These are phyloP conservation scores for Lipomyces japonicus DNA, from an alignment of 805 yeast species.

Conservation along the genomic window DNA sequence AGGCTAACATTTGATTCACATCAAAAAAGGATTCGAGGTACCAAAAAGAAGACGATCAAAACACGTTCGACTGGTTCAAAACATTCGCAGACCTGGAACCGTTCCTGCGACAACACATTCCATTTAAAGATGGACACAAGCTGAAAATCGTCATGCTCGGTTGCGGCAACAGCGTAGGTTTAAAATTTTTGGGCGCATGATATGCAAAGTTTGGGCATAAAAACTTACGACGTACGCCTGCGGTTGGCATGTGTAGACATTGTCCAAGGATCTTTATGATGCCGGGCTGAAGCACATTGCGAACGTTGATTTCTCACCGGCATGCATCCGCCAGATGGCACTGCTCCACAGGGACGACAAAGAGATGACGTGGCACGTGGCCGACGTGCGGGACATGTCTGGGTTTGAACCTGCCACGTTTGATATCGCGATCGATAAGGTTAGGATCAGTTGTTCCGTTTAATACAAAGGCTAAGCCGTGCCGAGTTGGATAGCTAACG, in stretches of 20 bases:
- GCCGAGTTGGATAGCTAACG: neutral
- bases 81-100: conserved; percentile 28
- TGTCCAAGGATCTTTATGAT: conserved; percentile 31
- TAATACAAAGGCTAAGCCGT: neutral
- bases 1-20: neutral
- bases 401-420: conserved; percentile 21
- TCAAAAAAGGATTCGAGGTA: conserved; percentile 32
- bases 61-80: conserved; percentile 33
- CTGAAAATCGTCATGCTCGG: conserved; percentile 31
- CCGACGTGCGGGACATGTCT: conserved; percentile 32
- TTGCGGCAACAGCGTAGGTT: conserved; percentile 31
- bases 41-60: conserved; percentile 21
- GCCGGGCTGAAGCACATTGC: conserved; percentile 28
- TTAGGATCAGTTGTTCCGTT: too few species aligned
- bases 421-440: conserved; percentile 33
- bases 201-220: neutral
- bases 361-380: conserved; percentile 32
- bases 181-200: neutral
- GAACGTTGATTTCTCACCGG: conserved; percentile 31
- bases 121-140: conserved; percentile 9
- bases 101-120: conserved; percentile 21
- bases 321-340: conserved; percentile 31
- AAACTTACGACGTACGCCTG: neutral
- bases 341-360: conserved; percentile 12
- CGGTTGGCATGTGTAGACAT: conserved; percentile 14